These are phyloP conservation scores for Xanthoparmelia taractica DNA, from an alignment of 495 filamentous ascomycete species.

Conservation along the genomic window DNA sequence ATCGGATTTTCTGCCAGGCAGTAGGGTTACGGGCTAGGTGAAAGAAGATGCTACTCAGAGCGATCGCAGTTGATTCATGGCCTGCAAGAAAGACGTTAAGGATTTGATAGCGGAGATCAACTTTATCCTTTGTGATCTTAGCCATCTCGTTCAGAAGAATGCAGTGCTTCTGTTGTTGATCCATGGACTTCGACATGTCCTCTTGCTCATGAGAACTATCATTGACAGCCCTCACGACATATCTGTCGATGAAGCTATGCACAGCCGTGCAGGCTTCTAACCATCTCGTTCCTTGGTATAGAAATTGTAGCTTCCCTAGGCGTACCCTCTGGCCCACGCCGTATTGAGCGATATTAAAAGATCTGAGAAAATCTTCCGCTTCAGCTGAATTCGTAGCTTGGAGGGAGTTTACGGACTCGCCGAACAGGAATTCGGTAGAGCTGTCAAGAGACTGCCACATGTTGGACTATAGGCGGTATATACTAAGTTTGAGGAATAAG, in stretches of 20 bases:
- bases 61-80: conserved; percentile 53
- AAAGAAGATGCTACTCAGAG: conserved; percentile 53
- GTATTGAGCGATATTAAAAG: not conserved
- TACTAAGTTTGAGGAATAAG: too few relatives aligned
- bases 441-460: conserved; percentile 45
- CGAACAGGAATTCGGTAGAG: conserved; percentile 32
- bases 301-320: conserved; percentile 7
- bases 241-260: conserved; percentile 11
- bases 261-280: conserved; percentile 1
- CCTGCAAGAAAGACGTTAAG: conserved; percentile 49
- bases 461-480: too few relatives aligned
- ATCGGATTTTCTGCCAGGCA: too few relatives aligned
- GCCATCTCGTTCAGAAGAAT: conserved; percentile 38
- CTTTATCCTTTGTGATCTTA: conserved; percentile 33
- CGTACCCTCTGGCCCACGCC: conserved; percentile 6
- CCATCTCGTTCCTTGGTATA: conserved; percentile 4
- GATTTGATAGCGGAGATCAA: conserved; percentile 9
- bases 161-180: conserved; percentile 23
- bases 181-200: not conserved
- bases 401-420: conserved; percentile 4
- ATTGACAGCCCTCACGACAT: conserved; percentile 12
- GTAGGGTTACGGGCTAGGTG: conserved; percentile 47
- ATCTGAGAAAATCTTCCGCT: not conserved
- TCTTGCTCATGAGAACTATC: not conserved
- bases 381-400: conserved; percentile 10